A percentile compares a stretch with the other conserved stretches of the same genome.
phyloP scores from a whole-genome alignment of 257 asterid species.

The Plantago major region DNA sequence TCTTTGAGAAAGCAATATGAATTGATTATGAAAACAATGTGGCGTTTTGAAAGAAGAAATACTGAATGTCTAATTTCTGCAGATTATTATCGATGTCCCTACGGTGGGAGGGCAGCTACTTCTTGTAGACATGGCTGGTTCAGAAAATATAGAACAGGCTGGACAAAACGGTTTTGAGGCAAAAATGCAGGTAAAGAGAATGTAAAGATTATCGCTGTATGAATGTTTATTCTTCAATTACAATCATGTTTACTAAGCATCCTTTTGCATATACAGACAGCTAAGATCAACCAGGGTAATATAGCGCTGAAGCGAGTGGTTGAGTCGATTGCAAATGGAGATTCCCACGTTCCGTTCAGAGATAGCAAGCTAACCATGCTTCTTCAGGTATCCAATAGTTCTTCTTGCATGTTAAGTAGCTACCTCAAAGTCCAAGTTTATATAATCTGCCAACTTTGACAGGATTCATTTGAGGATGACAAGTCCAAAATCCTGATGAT shows the following conservation, averaged over 20 bases:
- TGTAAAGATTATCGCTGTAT: background rate
- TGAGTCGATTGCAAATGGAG: conserved; percentile 95
- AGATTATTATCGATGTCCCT: conserved; percentile 92
- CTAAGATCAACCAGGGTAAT: conserved; percentile 90
- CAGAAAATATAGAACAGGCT: conserved; percentile 96
- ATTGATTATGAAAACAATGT: background rate
- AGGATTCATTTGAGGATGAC: conserved; percentile 97
- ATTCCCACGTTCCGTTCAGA: conserved; percentile 94
- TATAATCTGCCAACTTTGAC: conserved; percentile 9
- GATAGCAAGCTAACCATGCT: conserved; percentile 99
- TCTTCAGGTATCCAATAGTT: conserved; percentile 56
- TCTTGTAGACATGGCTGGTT: conserved; percentile 99
- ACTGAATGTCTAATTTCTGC: conserved; percentile 12
- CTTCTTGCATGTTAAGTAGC: background rate
- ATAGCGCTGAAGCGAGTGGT: conserved; percentile 86
- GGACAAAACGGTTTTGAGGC: conserved; percentile 92
- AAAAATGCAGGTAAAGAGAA: conserved; percentile 63
- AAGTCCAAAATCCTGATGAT: conserved; percentile 91
- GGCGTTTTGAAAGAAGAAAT: background rate
- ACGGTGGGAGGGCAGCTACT: conserved; percentile 92
- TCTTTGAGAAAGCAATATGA: background rate
- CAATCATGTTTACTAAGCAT: background rate
- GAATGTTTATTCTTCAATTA: background rate
- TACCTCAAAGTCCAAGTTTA: background rate
- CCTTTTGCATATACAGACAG: conserved; percentile 51